Base-by-base conservation (phyloP, 306 rosid genomes). In the Lathyrus tuberosus region DNA sequence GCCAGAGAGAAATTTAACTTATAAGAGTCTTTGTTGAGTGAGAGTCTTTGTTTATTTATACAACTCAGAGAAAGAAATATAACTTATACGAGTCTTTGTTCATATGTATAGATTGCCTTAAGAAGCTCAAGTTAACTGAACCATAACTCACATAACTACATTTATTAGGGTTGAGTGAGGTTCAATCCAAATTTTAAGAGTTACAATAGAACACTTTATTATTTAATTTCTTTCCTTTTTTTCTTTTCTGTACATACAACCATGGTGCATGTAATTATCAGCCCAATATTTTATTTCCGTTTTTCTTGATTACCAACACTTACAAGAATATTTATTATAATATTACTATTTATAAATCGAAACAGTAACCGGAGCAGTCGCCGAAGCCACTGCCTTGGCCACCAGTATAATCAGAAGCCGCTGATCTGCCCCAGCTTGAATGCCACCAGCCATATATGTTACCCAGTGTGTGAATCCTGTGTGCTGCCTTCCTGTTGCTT, bases 111-210 rank as follows among this genome's bases (percentile, higher is more conserved):
- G 63, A 57, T 26, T 26, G 40, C 63, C 63, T 57, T 26, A 14
- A 28, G 63, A 57, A 57, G 41, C 6, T 57, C 63, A 26, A 57
- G 63, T 14, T 57, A 57, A 57, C 63, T 30, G 38, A 57, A 57
- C 31, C 63, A 28, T 14, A 6, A 56, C 62, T 28, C 14, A 56
- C 8, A 52, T 20, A 11, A 57, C 37, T 54, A 54, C 62, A 57
- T 57, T 28, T 28, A 57, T 57, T 57, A 53, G 60, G 60, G 33
- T 53, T 22, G 35, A 53, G 60, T 10, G 35, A 53, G 33, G 59
- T 14, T n/a, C 35, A 22, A 53, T n/a, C 31, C 60, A 22, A 53
- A 53, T 53, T 53, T 24, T 20, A 53, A 8, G 14, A 53, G 35
- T 22, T 53, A 22, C 60, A 53, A 22, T 22, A 53, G 60, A 22